Evolutionary conservation across 805 yeast genomes (phyloP), one percentile per base, ranked within the genome.

Genomic region (Kazachstania kunashirensis): DNA sequence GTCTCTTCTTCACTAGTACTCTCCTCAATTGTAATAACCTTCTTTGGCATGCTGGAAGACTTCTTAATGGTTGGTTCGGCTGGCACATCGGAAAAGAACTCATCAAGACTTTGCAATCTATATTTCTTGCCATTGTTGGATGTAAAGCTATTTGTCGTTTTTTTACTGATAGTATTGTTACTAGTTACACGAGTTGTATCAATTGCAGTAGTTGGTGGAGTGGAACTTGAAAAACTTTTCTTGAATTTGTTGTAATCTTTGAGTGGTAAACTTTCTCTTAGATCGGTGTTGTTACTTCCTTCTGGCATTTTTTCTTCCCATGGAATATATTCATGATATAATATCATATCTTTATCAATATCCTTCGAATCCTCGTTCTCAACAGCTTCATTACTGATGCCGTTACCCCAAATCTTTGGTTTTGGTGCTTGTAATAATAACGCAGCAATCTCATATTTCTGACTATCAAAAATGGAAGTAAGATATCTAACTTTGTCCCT

Each of bases 401-500:
- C 23, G 16, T 24, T 33, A 6, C 12, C 21, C 23, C 19, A 17
- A 10, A 29, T 24, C 3, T 31, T 33, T 2, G 82, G 82, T 48
- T 83, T 84, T 4, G 88, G 84, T 1, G 83, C 88, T 49, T 82
- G 89, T 17, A 84, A 62, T 33, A 85, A 64, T 24, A 84, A 63
- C 2, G 77, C 66, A 0, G 88, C 88, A 43, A 84, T 62, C 41
- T 79, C 77, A 16, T 68, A 67, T 36, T 75, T 62, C 30, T 65
- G 65, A 1, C 67, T 52, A 4, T 68, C 69, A 33, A 85, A 63
- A 3, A 89, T 61, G 0, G 84, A 71, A 17, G 73, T 63, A 20
- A 84, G 65, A 62, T 79, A 68, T 46, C 98, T 68, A 0, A 95
- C 85, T 41, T 89, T 68, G 53, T 92, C 97, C 41, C 97, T 69